Conservation (phyloP, 306 rosid species). For the Senna tora region DNA sequence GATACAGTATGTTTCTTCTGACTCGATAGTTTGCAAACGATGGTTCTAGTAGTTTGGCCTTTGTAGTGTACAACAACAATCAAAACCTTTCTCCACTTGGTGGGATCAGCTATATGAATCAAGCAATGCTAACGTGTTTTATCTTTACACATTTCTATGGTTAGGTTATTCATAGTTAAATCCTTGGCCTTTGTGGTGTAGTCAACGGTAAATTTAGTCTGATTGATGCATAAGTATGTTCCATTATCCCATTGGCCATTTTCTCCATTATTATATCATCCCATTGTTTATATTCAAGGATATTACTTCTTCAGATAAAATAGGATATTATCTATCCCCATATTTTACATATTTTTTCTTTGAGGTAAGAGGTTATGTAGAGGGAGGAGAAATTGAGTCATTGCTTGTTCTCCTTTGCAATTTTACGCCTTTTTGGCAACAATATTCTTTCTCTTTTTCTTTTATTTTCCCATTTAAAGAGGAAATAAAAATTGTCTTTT, state of each 20-base stretch:
- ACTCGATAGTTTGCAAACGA: constrained; percentile 25
- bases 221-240: neutral
- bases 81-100: too few relatives aligned
- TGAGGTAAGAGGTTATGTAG: neutral
- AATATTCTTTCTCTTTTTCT: too few relatives aligned
- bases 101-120: too few relatives aligned
- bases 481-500: too few relatives aligned
- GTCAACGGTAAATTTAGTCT: neutral
- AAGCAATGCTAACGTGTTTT: too few relatives aligned
- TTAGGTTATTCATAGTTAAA: too few relatives aligned
- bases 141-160: too few relatives aligned
- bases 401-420: neutral
- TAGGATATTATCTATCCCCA: neutral
- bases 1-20: constrained; percentile 72
- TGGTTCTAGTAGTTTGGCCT: constrained; percentile 20
- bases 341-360: neutral
- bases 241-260: neutral
- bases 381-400: neutral
- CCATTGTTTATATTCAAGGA: neutral
- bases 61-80: neutral
- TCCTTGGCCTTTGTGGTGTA: too few relatives aligned
- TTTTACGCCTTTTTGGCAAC: neutral
- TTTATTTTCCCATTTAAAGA: too few relatives aligned
- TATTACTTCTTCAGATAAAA: too few relatives aligned
- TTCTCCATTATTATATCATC: constrained; percentile 13